These are phyloP conservation scores for Aureobasidium sp. DNA, from an alignment of 2,329 filamentous ascomycete genomes.

Conservation along the genomic window DNA sequence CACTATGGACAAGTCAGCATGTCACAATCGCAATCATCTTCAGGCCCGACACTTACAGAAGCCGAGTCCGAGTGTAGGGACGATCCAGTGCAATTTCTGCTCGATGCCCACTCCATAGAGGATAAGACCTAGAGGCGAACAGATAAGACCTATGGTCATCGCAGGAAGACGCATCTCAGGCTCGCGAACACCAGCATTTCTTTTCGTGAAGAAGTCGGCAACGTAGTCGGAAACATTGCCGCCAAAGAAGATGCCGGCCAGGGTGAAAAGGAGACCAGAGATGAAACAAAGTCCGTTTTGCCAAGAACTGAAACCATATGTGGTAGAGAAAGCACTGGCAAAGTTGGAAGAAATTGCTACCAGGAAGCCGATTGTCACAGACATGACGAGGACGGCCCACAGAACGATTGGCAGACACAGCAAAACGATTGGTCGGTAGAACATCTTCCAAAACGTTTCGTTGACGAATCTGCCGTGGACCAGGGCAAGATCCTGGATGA, in stretches of 20 bases:
- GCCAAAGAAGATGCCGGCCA: neutral
- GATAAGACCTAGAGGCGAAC: slow-evolving; percentile 25
- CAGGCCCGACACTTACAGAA: slow-evolving; percentile 33
- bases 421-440: slow-evolving; percentile 45
- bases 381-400: slow-evolving; percentile 40
- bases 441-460: slow-evolving; percentile 44
- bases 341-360: neutral
- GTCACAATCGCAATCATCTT: slow-evolving; percentile 17
- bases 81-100: slow-evolving; percentile 42
- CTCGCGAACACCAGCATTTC: neutral
- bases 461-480: slow-evolving; percentile 20
- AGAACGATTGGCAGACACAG: slow-evolving; percentile 45
- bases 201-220: neutral
- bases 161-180: slow-evolving; percentile 15
- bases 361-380: neutral
- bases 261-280: neutral
- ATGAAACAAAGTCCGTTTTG: neutral
- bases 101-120: slow-evolving; percentile 30
- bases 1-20: slow-evolving; percentile 30
- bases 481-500: neutral
- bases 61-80: slow-evolving; percentile 48
- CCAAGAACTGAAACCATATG: neutral
- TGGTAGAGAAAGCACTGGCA: neutral
- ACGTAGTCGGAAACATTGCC: neutral
- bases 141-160: slow-evolving; percentile 25